Percentiles rank a stretch among this genome's conserved stretches.
phyloP scores from a whole-genome alignment of 768 basidiomycete genomes.

The Xerocomus spinulosus region DNA sequence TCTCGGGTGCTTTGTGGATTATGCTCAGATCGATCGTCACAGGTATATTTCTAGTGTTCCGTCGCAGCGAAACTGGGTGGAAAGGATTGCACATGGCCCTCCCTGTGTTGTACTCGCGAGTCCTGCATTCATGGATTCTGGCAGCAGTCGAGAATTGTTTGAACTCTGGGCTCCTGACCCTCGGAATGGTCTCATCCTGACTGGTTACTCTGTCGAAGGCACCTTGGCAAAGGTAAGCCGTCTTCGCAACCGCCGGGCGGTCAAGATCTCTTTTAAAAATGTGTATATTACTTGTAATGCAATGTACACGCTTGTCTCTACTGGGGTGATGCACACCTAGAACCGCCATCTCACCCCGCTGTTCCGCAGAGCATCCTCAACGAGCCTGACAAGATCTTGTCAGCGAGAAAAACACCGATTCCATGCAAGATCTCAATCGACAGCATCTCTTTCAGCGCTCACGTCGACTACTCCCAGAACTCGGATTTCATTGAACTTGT shows the following conservation, averaged over 20 bases:
- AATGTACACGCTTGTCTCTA: conserved; percentile 5
- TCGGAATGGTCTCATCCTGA: conserved; percentile 89
- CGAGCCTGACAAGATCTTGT: conserved; percentile 85
- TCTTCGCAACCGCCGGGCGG: not conserved
- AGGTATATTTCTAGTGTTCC: conserved; percentile 80
- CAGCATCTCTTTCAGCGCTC: conserved; percentile 92
- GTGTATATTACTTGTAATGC: conserved; percentile 16
- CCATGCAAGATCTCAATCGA: conserved; percentile 87
- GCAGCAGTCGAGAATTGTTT: conserved; percentile 85
- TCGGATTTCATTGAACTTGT: conserved; percentile 92
- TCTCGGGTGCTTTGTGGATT: not conserved
- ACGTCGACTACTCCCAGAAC: conserved; percentile 95
- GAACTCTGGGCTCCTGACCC: conserved; percentile 95
- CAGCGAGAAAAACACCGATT: conserved; percentile 71
- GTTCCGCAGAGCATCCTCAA: conserved; percentile 74
- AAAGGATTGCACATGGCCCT: conserved; percentile 85
- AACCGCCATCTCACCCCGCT: conserved; percentile 1
- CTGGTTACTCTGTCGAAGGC: conserved; percentile 96
- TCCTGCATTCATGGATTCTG: conserved; percentile 89
- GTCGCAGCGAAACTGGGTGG: conserved; percentile 72
- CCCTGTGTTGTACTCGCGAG: conserved; percentile 95
- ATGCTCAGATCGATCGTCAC: not conserved
- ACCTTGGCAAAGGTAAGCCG: conserved; percentile 91
- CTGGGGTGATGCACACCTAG: conserved; percentile 4
- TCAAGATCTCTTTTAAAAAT: not conserved